Conservation (phyloP, 768 basidiomycete genomes). For the Paxillus involutus region DNA sequence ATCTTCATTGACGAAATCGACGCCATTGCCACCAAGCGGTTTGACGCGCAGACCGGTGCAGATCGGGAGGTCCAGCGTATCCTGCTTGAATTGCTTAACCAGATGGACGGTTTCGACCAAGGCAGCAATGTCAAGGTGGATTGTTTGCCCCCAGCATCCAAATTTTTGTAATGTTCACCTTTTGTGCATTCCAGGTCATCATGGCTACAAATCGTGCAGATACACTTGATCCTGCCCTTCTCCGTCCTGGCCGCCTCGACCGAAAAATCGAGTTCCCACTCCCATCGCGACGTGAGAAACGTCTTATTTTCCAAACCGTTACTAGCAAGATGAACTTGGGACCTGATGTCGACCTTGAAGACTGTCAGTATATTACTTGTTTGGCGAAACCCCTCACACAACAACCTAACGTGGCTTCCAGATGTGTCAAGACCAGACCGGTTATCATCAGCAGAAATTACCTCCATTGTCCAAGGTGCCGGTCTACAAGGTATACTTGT, state of each 20-base stretch:
- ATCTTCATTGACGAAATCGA: slow-evolving; percentile 99
- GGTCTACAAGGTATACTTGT: slow-evolving; percentile 79
- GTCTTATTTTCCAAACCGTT: slow-evolving; percentile 96
- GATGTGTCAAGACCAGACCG: slow-evolving; percentile 97
- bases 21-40: slow-evolving; percentile 98
- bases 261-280: slow-evolving; percentile 98
- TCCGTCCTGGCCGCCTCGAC: slow-evolving; percentile 96
- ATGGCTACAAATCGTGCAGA: slow-evolving; percentile 99
- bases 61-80: slow-evolving; percentile 99
- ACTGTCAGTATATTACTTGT: slow-evolving; percentile 62
- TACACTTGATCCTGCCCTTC: slow-evolving; percentile 94
- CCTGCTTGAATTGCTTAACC: slow-evolving; percentile 91
- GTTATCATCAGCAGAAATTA: slow-evolving; percentile 92
- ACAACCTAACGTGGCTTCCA: slow-evolving; percentile 31
- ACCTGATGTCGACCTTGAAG: slow-evolving; percentile 97
- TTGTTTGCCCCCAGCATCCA: not conserved
- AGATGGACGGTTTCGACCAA: slow-evolving; percentile 99
- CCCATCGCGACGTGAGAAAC: slow-evolving; percentile 91
- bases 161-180: not conserved
- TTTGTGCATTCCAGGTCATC: slow-evolving; percentile 67
- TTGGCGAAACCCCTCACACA: slow-evolving; percentile 4
- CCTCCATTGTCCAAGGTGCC: slow-evolving; percentile 94
- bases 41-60: slow-evolving; percentile 98
- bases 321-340: slow-evolving; percentile 97
- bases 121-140: slow-evolving; percentile 94